phyloP scores from a whole-genome alignment of 148 eudicot species.

The Tetragonia tetragonoides region DNA sequence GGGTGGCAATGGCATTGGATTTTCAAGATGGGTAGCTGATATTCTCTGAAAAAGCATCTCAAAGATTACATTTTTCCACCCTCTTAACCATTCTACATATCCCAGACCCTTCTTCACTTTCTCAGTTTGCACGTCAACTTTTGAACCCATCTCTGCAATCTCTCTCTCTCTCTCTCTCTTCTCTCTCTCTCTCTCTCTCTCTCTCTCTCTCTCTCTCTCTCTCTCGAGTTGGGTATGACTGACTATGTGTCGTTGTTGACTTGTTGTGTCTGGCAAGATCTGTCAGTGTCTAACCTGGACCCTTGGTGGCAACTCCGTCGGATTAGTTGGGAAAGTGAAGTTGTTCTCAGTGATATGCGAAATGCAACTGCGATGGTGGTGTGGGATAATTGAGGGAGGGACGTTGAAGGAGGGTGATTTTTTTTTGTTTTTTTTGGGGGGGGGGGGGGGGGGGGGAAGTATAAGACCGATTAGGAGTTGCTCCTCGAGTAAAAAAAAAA shows the following conservation, averaged over 20 bases:
- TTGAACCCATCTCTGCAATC: constrained; percentile 14
- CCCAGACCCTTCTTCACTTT: constrained; percentile 59
- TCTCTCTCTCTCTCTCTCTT: constrained; percentile 19
- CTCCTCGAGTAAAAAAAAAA: too few relatives aligned
- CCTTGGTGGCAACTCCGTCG: too few relatives aligned
- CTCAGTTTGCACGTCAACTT: constrained; percentile 3
- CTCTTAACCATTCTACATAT: constrained; percentile 85
- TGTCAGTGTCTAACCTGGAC: too few relatives aligned
- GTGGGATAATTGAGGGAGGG: background rate
- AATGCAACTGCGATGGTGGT: background rate
- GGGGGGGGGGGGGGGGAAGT: too few relatives aligned
- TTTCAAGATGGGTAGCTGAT: constrained; percentile 63
- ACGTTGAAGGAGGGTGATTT: too few relatives aligned
- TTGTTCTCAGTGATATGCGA: background rate
- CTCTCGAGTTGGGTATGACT: background rate
- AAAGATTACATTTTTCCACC: constrained; percentile 55
- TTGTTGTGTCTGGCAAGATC: too few relatives aligned
- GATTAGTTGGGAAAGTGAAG: background rate
- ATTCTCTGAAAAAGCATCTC: constrained; percentile 91
- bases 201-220: constrained; percentile 20
- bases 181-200: constrained; percentile 20
- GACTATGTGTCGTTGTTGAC: too few relatives aligned
- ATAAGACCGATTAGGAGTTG: too few relatives aligned
- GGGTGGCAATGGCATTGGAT: constrained; percentile 89
- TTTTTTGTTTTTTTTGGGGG: too few relatives aligned